Percentiles rank a stretch among this genome's conserved stretches.
phyloP scores from a whole-genome alignment of 2,329 filamentous ascomycete species.

The Penicillium sp. region DNA sequence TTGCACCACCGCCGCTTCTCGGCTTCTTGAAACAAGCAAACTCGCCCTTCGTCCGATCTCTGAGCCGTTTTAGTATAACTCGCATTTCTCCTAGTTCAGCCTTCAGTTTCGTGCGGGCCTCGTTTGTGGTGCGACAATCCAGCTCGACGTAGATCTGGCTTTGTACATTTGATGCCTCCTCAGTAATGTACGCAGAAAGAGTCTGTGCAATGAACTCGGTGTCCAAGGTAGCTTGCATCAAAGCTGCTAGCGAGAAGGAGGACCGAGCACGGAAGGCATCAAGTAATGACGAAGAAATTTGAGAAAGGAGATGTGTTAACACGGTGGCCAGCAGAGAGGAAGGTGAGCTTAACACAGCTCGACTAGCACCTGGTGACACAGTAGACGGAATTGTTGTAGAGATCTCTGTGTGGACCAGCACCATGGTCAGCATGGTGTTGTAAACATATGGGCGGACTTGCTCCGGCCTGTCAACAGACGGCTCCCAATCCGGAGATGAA shows the following conservation, averaged over 20 bases:
- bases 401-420: constrained; percentile 88
- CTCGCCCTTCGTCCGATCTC: constrained; percentile 78
- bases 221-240: constrained; percentile 97
- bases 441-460: constrained; percentile 88
- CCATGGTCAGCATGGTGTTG: constrained; percentile 76
- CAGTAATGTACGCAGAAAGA: constrained; percentile 82
- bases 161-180: constrained; percentile 76
- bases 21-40: constrained; percentile 80
- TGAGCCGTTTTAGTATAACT: constrained; percentile 75
- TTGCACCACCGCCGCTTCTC: constrained; percentile 36
- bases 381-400: constrained; percentile 68
- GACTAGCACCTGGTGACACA: constrained; percentile 71
- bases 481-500: constrained; percentile 67
- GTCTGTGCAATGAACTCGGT: constrained; percentile 97
- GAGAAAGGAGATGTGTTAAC: constrained; percentile 81
- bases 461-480: constrained; percentile 58
- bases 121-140: constrained; percentile 83
- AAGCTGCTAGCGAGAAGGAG: constrained; percentile 70
- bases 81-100: constrained; percentile 88
- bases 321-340: constrained; percentile 72
- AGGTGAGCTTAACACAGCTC: constrained; percentile 64
- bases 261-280: constrained; percentile 68
- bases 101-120: constrained; percentile 75
- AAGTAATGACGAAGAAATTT: constrained; percentile 75
- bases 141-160: constrained; percentile 89